These are phyloP conservation scores for Stevia rebaudiana DNA, from an alignment of 140 eudicot genomes.

Conservation along the genomic window DNA sequence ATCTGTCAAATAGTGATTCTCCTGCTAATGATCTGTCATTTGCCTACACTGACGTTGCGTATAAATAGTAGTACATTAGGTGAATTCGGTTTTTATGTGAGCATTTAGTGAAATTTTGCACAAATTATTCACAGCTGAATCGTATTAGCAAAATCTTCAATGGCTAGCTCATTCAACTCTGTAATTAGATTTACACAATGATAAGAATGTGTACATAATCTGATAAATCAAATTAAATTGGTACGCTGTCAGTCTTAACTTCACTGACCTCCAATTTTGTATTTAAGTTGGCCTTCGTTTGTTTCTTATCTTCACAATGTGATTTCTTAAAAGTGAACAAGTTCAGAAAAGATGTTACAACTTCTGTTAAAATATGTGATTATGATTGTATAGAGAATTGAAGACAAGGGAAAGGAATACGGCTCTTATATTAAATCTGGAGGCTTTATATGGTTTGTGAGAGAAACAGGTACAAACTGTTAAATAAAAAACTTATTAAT, in stretches of 20 bases:
- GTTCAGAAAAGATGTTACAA: slow-evolving; percentile 6
- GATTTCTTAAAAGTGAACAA: slow-evolving; percentile 5
- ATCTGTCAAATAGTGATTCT: neutral
- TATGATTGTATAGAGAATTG: slow-evolving; percentile 58
- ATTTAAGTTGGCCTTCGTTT: slow-evolving; percentile 5
- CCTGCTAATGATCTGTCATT: neutral
- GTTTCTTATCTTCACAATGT: slow-evolving; percentile 6
- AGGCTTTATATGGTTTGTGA: slow-evolving; percentile 78
- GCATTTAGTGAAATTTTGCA: neutral
- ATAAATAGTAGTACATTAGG: neutral
- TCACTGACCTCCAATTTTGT: neutral
- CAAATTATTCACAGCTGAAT: neutral
- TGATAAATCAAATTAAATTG: neutral
- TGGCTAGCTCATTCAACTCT: neutral
- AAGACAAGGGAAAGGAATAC: slow-evolving; percentile 83
- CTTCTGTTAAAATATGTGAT: slow-evolving; percentile 5
- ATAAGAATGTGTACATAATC: slow-evolving; percentile 4
- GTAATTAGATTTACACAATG: neutral
- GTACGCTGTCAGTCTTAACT: neutral
- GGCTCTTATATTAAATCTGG: slow-evolving; percentile 77
- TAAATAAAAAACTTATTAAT: neutral
- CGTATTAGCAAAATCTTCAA: neutral
- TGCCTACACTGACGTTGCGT: slow-evolving; percentile 1
- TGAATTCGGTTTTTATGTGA: neutral
- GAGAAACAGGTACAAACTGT: slow-evolving; percentile 79